A percentile compares a stretch with the other conserved stretches of the same genome.
Conservation (phyloP, 202 grass and related monocot species). For the Panicum virgatum region DNA sequence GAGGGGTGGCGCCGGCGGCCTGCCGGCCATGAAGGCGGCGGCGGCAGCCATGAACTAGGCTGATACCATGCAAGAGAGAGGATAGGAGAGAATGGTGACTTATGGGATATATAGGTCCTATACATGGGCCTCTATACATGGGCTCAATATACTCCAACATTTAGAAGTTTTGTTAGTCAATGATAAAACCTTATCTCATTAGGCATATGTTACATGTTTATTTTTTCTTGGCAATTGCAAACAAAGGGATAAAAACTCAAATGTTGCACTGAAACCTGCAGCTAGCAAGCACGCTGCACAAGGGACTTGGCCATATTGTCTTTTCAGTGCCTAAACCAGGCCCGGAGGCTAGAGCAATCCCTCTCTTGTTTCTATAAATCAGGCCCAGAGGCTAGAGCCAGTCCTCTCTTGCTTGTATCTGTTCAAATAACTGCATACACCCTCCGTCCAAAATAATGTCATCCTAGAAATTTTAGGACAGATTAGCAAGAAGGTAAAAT, state of each 20-base stretch:
- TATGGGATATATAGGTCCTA: no score
- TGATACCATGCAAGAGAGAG: no score
- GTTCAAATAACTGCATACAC: neutral
- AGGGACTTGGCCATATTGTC: neutral
- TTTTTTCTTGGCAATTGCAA: constrained; percentile 1
- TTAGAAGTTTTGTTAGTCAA: neutral
- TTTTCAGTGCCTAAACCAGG: neutral
- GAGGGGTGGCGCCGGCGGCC: no score
- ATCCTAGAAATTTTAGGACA: no score
- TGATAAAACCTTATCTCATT: neutral
- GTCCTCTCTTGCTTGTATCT: neutral
- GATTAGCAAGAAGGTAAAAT: no score
- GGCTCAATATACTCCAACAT: no score
- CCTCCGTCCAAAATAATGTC: no score
- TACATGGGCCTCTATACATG: no score
- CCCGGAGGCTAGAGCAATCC: neutral
- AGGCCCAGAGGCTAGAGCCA: neutral
- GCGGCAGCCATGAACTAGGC: no score
- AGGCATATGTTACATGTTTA: neutral
- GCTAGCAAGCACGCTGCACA: neutral
- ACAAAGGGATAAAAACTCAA: neutral
- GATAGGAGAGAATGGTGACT: no score
- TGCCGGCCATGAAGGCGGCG: no score
- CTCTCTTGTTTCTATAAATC: neutral
- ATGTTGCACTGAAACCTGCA: neutral